Evolutionary conservation across 768 basidiomycete species (phyloP), one percentile per base, ranked within the genome.

Genomic region (Pholiota conissans): DNA sequence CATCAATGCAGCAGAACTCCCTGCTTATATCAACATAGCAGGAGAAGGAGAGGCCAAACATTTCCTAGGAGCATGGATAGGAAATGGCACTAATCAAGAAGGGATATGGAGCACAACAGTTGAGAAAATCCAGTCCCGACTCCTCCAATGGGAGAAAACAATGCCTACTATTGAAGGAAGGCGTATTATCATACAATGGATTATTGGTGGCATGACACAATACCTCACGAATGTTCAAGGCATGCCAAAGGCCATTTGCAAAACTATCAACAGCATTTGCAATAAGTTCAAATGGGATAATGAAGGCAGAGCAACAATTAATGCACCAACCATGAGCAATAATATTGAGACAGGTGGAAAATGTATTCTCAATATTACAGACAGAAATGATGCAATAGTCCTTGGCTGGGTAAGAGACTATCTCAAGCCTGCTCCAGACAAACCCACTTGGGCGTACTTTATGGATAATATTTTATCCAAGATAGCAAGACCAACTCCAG

Each of bases 41-140:
- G 27, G 55, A 5, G 76, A 77, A 2, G 63, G 68, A 3, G 65
- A 71, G 46, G 52, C 70, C 0, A 60, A 71, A 0, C 14, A 74
- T 14, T 64, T 71, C 1, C 71, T 78, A 3, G 76, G 76, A 0
- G 68, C 71, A 0, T 73, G 64, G 55, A 24, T 74, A 0, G 74
- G 75, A 4, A 75, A 76, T 42, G 50, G 55, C 0, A 55, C 68
- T 0, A 57, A 71, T 5, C 27, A 66, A 1, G 37, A 53, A 3
- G 49, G 35, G 0, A 29, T 65, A 16, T 76, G 73, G 76, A 52
- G 52, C 0, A 55, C 59, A 0, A 59, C 63, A 0, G 16, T 75
- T 1, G 69, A 72, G 29, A 70, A 66, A 39, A 64, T 73, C 1
- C 58, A 67, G 9, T 26, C 48, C 2, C 11, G 26, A 0, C 61